A percentile compares a stretch with the other conserved stretches of the same genome.
These are phyloP conservation scores for Colletotrichum echinochloae DNA, from an alignment of 2,329 filamentous ascomycete species.

Conservation along the genomic window DNA sequence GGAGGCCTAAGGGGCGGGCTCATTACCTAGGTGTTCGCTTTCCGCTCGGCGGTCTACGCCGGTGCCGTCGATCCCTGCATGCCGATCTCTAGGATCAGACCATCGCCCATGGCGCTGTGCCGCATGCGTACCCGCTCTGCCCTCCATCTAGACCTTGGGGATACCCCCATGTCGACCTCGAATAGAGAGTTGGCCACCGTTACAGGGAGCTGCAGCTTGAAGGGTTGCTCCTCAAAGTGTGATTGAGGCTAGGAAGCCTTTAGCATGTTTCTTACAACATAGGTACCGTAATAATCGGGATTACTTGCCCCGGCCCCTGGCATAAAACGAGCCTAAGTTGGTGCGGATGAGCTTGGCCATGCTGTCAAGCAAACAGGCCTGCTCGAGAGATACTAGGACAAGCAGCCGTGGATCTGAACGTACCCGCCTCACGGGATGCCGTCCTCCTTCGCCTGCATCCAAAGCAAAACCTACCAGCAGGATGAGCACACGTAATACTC, in stretches of 20 bases:
- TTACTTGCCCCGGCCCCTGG: neutral
- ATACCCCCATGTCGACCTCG: neutral
- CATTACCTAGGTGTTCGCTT: neutral
- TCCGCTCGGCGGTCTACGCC: conserved; percentile 24
- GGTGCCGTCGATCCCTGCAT: conserved; percentile 34
- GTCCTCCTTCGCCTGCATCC: neutral
- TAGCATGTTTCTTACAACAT: neutral
- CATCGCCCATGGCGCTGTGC: no score
- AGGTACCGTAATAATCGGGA: no score
- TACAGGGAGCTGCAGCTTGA: neutral
- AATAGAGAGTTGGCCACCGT: neutral
- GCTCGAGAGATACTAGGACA: neutral
- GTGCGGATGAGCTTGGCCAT: neutral
- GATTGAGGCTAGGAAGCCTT: neutral
- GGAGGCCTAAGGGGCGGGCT: conserved; percentile 20
- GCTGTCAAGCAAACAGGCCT: neutral
- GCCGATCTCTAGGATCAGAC: conserved; percentile 26
- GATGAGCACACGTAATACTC: neutral
- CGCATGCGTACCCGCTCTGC: neutral
- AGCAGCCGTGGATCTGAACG: neutral
- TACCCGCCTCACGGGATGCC: neutral
- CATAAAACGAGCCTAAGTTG: neutral
- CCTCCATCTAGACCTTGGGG: neutral
- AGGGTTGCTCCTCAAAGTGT: neutral
- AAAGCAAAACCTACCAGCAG: neutral